Base-by-base conservation (phyloP, 805 yeast species). In the Starmera dryadoides region DNA sequence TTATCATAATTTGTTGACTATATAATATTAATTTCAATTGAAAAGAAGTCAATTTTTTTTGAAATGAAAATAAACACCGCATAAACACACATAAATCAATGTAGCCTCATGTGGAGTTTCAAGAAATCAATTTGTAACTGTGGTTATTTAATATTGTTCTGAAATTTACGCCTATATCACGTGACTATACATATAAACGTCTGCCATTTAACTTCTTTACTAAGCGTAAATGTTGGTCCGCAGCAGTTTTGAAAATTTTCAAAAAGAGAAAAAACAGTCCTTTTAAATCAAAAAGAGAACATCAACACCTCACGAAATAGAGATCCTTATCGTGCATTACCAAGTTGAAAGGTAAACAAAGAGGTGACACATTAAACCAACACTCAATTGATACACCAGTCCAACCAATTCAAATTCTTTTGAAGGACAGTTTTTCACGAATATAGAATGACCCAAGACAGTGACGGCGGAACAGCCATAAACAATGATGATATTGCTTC, bases 401-500 rank as follows among this genome's bases (percentile, higher is more conserved):
- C 15, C 8, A 6, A 31, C 10, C 31, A 25, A 28, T 21, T 6
- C 29, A 23, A 33, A 18, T 32, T 19, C 20, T 11, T 30, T n/a
- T 30, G 25, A n/a, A n/a, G n/a, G n/a, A n/a, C n/a, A n/a, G n/a
- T n/a, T n/a, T n/a, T n/a, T n/a, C n/a, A n/a, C n/a, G n/a, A n/a
- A n/a, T n/a, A n/a, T n/a, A 26, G 28, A 22, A 41, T 43, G 42
- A 15, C 37, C 10, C 35, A 38, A 32, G 33, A 39, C 16, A 37
- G 37, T 25, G 28, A 23, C 18, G 35, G 15, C 17, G 26, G 20
- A 9, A 19, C 22, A 4, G 25, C 19, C 15, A 34, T 22, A 15
- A 25, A 21, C 19, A 22, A 59, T 31, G 58, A 50, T 22, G 67
- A 62, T 43, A 42, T 66, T 21, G 69, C 61, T 17, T 58, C 62